Base-by-base conservation (phyloP, 305 asterid genomes). In the Ilex paraguariensis region DNA sequence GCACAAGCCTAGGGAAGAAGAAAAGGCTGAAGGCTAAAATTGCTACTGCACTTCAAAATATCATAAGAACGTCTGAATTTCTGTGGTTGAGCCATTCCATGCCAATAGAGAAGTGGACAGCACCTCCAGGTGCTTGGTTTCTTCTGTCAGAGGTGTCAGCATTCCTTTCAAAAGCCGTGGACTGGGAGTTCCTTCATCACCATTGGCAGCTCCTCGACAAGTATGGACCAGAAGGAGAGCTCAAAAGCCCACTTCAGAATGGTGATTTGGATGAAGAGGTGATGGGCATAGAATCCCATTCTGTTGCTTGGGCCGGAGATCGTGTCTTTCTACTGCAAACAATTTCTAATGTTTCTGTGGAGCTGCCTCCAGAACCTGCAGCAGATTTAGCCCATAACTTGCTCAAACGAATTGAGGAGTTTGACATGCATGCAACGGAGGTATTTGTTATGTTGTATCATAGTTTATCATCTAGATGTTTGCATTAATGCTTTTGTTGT, bases 121-220 rank as follows among this genome's bases (percentile, higher is more conserved):
- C 98, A 11, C 98, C 98, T 36, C 84, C 84, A 12, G 98, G 98
- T 64, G 81, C 90, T 15, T 93, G 98, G 98, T 83, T 93, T 80
- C 72, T 93, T 74, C 77, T 92, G 68, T 86, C 97, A 0, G 97
- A 90, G 71, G 90, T 84, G 50, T 92, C 98, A 13, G 79, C 82
- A 1, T 89, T 81, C 66, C 88, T 92, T 70, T 80, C 89, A 46
- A 85, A 88, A 76, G 74, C 90, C 40, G 81, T 88, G 13, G 92
- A 87, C 59, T 90, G 97, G 98, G 96, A 87, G 77, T 92, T 92
- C 74, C 95, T 92, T 58, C 86, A 73, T 74, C 94, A 82, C 74
- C 94, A 90, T 66, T 90, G 97, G 97, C 76, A 82, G 71, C 84
- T 89, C 71, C 85, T 87, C 77, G 98, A 92, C 76, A 92, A 80